Percentiles rank a stretch among this genome's conserved stretches.
phyloP scores from a whole-genome alignment of 75 land plant species.

The Azolla pinnata region DNA sequence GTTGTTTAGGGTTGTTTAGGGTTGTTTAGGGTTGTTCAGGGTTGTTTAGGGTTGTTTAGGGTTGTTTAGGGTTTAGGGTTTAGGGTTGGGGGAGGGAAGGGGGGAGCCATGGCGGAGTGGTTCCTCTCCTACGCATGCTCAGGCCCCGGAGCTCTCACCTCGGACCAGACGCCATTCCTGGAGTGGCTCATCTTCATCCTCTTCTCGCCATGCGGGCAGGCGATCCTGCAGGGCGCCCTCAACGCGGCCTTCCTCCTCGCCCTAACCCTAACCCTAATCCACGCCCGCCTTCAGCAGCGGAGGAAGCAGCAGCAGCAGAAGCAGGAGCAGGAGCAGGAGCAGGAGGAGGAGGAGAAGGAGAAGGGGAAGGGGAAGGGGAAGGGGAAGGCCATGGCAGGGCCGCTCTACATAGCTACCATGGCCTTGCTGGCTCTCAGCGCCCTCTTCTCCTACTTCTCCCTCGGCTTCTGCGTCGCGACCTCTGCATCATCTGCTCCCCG shows the following conservation, averaged over 20 bases:
- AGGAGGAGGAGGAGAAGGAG: too few relatives aligned
- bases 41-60: too few relatives aligned
- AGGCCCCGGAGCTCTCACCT: conserved; percentile 6
- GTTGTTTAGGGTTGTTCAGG: too few relatives aligned
- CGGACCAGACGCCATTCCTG: not conserved
- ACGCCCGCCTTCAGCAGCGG: too few relatives aligned
- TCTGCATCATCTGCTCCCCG: conserved; percentile 33
- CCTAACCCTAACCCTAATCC: not conserved
- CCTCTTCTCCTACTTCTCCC: conserved; percentile 18
- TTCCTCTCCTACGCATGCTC: conserved; percentile 2
- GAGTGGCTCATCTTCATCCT: conserved; percentile 8
- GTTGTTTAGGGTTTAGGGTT: too few relatives aligned
- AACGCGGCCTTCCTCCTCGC: not conserved
- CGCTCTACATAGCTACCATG: conserved; percentile 38
- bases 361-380: not conserved
- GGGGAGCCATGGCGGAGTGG: too few relatives aligned
- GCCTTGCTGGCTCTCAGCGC: conserved; percentile 26
- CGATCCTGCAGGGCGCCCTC: not conserved
- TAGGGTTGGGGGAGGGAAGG: too few relatives aligned
- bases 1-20: too few relatives aligned
- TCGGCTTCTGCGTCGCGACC: conserved; percentile 32
- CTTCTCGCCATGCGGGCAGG: conserved; percentile 4
- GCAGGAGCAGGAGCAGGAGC: too few relatives aligned
- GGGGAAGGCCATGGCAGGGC: conserved; percentile 8
- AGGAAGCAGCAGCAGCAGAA: too few relatives aligned